Conservation (phyloP, 495 filamentous ascomycete genomes). For the Aspergillus avenaceus region DNA sequence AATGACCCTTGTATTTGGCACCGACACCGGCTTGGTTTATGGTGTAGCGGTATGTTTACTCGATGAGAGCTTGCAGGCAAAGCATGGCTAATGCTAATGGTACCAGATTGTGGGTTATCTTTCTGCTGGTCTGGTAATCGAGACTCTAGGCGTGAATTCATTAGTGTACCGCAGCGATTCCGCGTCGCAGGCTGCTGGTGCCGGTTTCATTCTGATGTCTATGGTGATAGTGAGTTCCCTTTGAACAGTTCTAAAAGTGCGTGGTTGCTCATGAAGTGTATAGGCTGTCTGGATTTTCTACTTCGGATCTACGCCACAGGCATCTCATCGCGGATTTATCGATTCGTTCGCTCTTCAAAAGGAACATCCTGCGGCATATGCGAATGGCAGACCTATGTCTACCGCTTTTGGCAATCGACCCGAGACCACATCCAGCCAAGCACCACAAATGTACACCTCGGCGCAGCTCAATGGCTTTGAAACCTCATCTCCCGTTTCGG, state of each 20-base stretch:
- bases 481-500: slow-evolving; percentile 87
- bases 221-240: slow-evolving; percentile 76
- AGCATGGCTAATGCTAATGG: slow-evolving; percentile 24
- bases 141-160: slow-evolving; percentile 76
- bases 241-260: not conserved
- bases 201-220: slow-evolving; percentile 91
- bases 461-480: slow-evolving; percentile 93
- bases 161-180: slow-evolving; percentile 67
- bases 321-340: slow-evolving; percentile 83
- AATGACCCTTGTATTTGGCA: slow-evolving; percentile 72
- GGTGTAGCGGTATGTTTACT: slow-evolving; percentile 68
- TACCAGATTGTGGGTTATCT: slow-evolving; percentile 77
- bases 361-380: slow-evolving; percentile 64
- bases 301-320: slow-evolving; percentile 88
- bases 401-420: slow-evolving; percentile 56
- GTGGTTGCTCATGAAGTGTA: slow-evolving; percentile 8
- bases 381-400: slow-evolving; percentile 53
- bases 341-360: slow-evolving; percentile 96
- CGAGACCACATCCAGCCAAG: slow-evolving; percentile 72
- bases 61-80: not conserved
- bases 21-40: slow-evolving; percentile 78
- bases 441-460: slow-evolving; percentile 96
- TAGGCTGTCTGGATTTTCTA: slow-evolving; percentile 99
- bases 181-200: slow-evolving; percentile 79
- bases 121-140: slow-evolving; percentile 74